Evolutionary conservation across 129 eudicot genomes (phyloP).

Genomic region (Oenanthe sinensis): DNA sequence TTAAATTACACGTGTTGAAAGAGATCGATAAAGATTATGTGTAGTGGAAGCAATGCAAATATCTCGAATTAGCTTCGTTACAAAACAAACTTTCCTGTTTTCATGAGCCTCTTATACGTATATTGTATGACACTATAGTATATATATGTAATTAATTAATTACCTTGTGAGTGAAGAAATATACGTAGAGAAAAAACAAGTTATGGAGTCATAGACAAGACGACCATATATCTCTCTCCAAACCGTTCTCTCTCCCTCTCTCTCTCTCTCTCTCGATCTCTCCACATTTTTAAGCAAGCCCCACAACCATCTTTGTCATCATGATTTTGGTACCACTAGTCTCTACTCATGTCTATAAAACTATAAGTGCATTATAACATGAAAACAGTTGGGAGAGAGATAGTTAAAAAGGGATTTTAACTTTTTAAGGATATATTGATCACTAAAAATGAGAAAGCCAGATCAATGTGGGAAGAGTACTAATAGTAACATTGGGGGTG

Average conservation of each 20-base stretch:
- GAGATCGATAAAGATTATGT: slow-evolving; percentile 4
- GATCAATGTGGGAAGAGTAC: slow-evolving; percentile 14
- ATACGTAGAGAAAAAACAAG: slow-evolving; percentile 8
- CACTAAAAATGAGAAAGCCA: slow-evolving; percentile 58
- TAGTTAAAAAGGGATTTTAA: background rate
- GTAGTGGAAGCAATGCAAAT: slow-evolving; percentile 16
- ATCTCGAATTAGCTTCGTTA: background rate
- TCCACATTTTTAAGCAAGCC: slow-evolving; percentile 89
- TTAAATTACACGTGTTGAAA: slow-evolving; percentile 1
- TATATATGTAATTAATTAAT: background rate
- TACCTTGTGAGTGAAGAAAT: slow-evolving; percentile 12
- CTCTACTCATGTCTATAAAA: slow-evolving; percentile 40
- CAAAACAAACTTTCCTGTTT: slow-evolving; percentile 2
- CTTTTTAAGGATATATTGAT: background rate
- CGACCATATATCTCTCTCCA: slow-evolving; percentile 42
- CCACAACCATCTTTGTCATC: slow-evolving; percentile 55
- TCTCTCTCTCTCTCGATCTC: background rate
- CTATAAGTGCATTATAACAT: slow-evolving; percentile 29
- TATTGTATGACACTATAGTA: background rate
- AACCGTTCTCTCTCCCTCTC: slow-evolving; percentile 43
- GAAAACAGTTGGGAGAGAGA: slow-evolving; percentile 35
- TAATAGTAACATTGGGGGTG: background rate
- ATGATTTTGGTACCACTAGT: slow-evolving; percentile 30
- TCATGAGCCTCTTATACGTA: background rate
- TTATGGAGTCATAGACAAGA: slow-evolving; percentile 52